A percentile compares a stretch with the other conserved stretches of the same genome.
These are phyloP conservation scores for Trapa incisa DNA, from an alignment of 345 rosid species.

Conservation along the genomic window DNA sequence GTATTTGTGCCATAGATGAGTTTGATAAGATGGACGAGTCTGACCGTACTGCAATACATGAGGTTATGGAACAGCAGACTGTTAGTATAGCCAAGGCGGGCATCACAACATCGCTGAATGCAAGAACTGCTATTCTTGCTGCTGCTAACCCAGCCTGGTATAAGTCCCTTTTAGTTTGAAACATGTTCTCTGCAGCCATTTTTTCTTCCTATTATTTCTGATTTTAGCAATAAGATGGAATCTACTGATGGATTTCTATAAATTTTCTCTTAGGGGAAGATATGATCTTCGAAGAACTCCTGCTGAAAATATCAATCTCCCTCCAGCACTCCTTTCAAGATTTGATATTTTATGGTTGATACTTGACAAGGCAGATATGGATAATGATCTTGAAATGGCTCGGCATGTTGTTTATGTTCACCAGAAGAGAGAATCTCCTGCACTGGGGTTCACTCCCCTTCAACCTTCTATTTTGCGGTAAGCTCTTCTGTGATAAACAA, in stretches of 20 bases:
- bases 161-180: background rate
- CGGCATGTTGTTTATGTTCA: constrained; percentile 91
- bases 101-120: constrained; percentile 89
- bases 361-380: constrained; percentile 96
- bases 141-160: constrained; percentile 99
- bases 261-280: constrained; percentile 57
- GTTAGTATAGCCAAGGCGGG: constrained; percentile 99
- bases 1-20: constrained; percentile 98
- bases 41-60: constrained; percentile 96
- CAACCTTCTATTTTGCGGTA: constrained; percentile 85
- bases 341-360: constrained; percentile 95
- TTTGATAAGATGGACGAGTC: constrained; percentile 99
- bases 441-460: constrained; percentile 89
- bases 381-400: constrained; percentile 86
- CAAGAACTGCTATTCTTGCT: constrained; percentile 95
- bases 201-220: background rate
- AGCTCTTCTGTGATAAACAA: background rate
- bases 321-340: constrained; percentile 91
- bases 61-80: constrained; percentile 99
- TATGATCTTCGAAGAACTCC: constrained; percentile 90
- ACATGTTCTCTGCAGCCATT: background rate
- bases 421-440: constrained; percentile 77
- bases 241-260: background rate
- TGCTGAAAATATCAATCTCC: constrained; percentile 92
- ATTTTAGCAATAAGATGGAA: background rate